Evolutionary conservation across 1,284 basidiomycete genomes (phyloP), one percentile per base, ranked within the genome.

Genomic region (Neonothopanus nambi): DNA sequence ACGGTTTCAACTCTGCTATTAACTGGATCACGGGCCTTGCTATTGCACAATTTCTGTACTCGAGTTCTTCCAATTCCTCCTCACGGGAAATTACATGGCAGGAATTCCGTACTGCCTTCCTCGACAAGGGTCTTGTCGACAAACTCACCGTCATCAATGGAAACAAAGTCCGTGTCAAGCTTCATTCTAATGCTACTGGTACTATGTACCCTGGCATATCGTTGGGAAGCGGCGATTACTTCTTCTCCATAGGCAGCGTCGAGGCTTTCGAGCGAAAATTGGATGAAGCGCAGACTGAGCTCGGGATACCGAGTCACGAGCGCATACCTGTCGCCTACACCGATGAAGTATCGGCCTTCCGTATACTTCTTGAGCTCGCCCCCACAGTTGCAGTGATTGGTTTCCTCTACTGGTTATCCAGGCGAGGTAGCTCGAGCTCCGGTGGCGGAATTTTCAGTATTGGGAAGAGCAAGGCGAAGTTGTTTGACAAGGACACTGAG

Each of bases 401-500:
- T 64, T 80, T 97, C 59, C 80, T 98, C 41, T 87, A 95, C 65
- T 99, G 88, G 80, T 88, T 98, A 75, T 91, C 89, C 36, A 82
- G 93, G 56, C 79, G 93, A 56, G 87, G 92, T 24, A 79, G 85
- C 36, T 81, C 82, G 18, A 79, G 88, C 45, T 81, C 85, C 8
- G 82, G 88, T 8, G 93, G 95, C 28, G 95, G 96, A 37, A 95
- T 99, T 57, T 99, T 99, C 74, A 95, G 85, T 67, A 96, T 99
- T 52, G 97, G 97, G 58, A 98, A 98, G 78, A 95, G 92, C 67
- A 86, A 82, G 59, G 96, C 97, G 20, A 95, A 89, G 74, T 80
- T 98, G 70, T 99, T 98, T 77, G 98, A 98, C 79, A 93, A 97
- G 76, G 96, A 99, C 67, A 94, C 91, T 38, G 92, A 96, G 55